Evolutionary conservation across 441 rosid species (phyloP), one percentile per base, ranked within the genome.

Genomic region (Populus hybrid): DNA sequence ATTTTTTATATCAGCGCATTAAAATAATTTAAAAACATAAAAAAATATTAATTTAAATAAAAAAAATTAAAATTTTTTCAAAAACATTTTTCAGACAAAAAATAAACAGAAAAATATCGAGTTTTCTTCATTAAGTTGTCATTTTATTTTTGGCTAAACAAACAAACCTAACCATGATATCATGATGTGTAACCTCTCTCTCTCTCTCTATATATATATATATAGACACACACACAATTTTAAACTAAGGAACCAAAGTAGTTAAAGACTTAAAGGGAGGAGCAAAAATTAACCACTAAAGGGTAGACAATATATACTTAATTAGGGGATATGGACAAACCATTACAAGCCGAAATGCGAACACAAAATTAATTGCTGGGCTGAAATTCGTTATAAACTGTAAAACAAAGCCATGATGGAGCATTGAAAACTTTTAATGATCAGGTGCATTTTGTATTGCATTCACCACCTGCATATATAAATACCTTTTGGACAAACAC

Each of bases 161-260:
- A 32, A 2, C 68, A 72, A 72, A 65, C 54, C n/a, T 23, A 76
- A 18, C 32, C 73, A 78, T 78, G 76, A 78, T 50, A 42, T 21
- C 12, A 67, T 35, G 69, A 73, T 78, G 77, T 46, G 57, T 68
- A 61, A 78, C 59, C 77, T 34, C 2, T 2, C 10, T 40, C 10
- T 40, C 10, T 40, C 10, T 38, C 0, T 38, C 10, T 40, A 0
- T 10, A 40, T 40, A 2, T 40, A 40, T 40, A 40, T 50, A 50
- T 50, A 50, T 50, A 50, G 30, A 46, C 18, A 28, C 9, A 36
- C 9, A 36, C 10, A 50, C 18, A 50, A 73, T 10, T 23, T 46
- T 46, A 46, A 46, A 46, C 14, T 46, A 12, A 46, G 57, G 57
- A 46, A 46, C 14, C 57, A 18, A 5, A 50, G 57, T 46, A 14